Evolutionary conservation across 2,329 filamentous ascomycete species (phyloP), one percentile per base, ranked within the genome.

Genomic region (Exophiala spinifera): DNA sequence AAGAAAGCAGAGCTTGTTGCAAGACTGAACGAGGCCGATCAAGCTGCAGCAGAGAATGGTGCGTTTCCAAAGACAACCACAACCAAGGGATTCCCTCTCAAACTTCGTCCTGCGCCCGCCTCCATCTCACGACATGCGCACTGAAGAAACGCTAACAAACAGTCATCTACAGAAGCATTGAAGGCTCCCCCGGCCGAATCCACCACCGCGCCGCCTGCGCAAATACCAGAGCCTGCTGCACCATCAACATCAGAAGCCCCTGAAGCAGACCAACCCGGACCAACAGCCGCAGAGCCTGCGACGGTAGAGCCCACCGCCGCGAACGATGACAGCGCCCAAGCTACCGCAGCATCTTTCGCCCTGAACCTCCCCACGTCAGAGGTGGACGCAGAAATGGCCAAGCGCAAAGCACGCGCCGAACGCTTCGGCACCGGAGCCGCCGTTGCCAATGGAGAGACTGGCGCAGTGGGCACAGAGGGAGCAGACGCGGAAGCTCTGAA

Each of bases 1-100:
- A 78, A 78, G 61, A 78, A 78, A 62, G 76, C 75, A 17, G 76
- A 78, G 4, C 67, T 78, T 51, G 69, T 78, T 40, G 72, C 74
- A 44, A 74, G 76, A 52, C 66, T 78, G 40, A 69, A 73, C 53
- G 69, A 77, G 60, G 70, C 73, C 54, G 76, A 78, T 53, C 54
- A 59, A 36, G 55, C 51, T 36, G 60, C 54, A 28, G 51, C 59
- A 47, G 55, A 55, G 20, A 52, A 55, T 53, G 60, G 61, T 61
- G 49, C 28, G 57, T 53, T 13, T n/a, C n/a, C n/a, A 36, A 31
- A 20, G 11, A 13, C 28, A 23, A 17, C 15, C 13, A 34, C 20
- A 20, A 20, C 13, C 17, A 6, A 11, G 4, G 3, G 3, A 14
- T 14, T 33, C 25, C 14, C 17, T 34, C 13, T 15, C 19, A 33